Conservation (phyloP, 805 yeast species). For the Myxozyma kluyveri region DNA sequence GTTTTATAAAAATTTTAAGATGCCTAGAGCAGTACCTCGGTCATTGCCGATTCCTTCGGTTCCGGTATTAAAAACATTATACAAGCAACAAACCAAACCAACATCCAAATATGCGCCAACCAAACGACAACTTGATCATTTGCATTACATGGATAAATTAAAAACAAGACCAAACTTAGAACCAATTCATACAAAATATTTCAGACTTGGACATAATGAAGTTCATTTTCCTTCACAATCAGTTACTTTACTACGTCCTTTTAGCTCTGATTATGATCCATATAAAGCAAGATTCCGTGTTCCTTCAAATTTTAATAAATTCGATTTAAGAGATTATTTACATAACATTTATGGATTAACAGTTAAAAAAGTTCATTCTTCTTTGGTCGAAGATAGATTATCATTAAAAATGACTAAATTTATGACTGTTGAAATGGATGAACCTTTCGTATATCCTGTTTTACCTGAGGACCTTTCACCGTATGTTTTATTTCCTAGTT, state of each 20-base stretch:
- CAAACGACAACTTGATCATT: slow-evolving; percentile 14
- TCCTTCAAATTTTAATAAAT: slow-evolving; percentile 87
- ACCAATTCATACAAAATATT: slow-evolving; percentile 42
- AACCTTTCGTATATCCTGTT: slow-evolving; percentile 94
- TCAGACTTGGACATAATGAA: slow-evolving; percentile 71
- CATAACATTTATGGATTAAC: slow-evolving; percentile 87
- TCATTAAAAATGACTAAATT: slow-evolving; percentile 70
- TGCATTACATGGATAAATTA: slow-evolving; percentile 8
- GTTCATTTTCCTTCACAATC: slow-evolving; percentile 84
- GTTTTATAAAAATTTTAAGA: no score
- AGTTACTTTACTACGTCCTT: slow-evolving; percentile 75
- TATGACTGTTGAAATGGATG: slow-evolving; percentile 94
- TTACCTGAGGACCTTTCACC: slow-evolving; percentile 39
- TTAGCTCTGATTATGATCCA: slow-evolving; percentile 46
- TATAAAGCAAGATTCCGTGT: slow-evolving; percentile 95
- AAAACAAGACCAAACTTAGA: slow-evolving; percentile 10
- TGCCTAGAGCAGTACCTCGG: neutral
- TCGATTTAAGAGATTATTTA: slow-evolving; percentile 90
- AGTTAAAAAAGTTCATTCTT: slow-evolving; percentile 66
- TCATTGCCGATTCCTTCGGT: slow-evolving; percentile 14
- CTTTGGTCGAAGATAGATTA: slow-evolving; percentile 58
- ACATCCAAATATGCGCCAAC: slow-evolving; percentile 14
- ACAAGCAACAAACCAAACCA: slow-evolving; percentile 17
- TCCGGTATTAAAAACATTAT: slow-evolving; percentile 18
- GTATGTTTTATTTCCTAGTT: slow-evolving; percentile 39